phyloP scores from a whole-genome alignment of 257 asterid genomes.

The Schizonepeta tenuifolia region DNA sequence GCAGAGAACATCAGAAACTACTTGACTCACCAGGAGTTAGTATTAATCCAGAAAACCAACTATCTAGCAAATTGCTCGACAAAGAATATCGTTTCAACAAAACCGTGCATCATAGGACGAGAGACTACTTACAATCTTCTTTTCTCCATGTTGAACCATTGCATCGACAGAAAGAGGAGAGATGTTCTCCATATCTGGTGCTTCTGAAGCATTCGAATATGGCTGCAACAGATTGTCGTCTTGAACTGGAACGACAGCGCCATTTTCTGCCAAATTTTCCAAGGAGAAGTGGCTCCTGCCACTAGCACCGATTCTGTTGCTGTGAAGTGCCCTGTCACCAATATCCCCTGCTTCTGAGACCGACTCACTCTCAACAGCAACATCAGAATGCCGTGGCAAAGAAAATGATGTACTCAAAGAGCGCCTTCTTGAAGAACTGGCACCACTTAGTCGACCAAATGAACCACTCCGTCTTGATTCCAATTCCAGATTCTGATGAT shows the following conservation, averaged over 20 bases:
- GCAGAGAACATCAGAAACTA: slow-evolving; percentile 29
- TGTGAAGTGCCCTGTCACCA: slow-evolving; percentile 76
- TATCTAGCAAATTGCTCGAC: neutral
- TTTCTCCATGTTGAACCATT: slow-evolving; percentile 38
- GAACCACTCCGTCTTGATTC: slow-evolving; percentile 51
- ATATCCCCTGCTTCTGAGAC: slow-evolving; percentile 95
- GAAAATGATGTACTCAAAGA: slow-evolving; percentile 45
- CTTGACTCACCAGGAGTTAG: neutral
- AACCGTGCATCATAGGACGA: neutral
- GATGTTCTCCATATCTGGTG: slow-evolving; percentile 14
- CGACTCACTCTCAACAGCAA: slow-evolving; percentile 49
- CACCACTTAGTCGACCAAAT: slow-evolving; percentile 46
- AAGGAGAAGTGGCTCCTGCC: slow-evolving; percentile 49
- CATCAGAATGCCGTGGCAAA: slow-evolving; percentile 41
- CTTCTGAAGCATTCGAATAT: neutral
- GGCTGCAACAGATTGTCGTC: slow-evolving; percentile 39
- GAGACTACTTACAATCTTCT: slow-evolving; percentile 45
- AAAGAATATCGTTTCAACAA: neutral
- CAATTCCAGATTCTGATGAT: slow-evolving; percentile 41
- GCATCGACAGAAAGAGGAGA: slow-evolving; percentile 40
- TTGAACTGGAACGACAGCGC: slow-evolving; percentile 50
- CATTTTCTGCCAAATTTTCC: slow-evolving; percentile 47
- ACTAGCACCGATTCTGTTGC: slow-evolving; percentile 58
- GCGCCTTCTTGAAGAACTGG: slow-evolving; percentile 53
- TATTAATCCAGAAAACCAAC: neutral